These are phyloP conservation scores for Keithomyces neogunnii DNA, from an alignment of 2,329 filamentous ascomycete species.

Conservation along the genomic window DNA sequence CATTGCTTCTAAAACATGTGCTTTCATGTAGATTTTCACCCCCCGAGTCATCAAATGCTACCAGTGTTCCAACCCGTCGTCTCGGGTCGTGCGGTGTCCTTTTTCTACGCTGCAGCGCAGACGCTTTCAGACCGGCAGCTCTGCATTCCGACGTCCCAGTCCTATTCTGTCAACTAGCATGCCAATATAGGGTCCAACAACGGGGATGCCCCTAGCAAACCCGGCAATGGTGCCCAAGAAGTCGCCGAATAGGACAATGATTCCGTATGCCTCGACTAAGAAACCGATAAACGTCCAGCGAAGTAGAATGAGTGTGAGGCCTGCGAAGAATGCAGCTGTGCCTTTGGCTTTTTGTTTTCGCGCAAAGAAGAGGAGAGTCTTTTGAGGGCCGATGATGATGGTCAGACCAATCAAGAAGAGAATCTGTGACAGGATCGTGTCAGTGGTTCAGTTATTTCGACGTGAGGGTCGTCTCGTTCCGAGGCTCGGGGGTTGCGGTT, in stretches of 20 bases:
- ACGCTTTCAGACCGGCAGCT: slow-evolving; percentile 60
- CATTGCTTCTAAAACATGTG: not conserved
- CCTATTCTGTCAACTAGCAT: slow-evolving; percentile 62
- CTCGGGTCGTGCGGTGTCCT: not conserved
- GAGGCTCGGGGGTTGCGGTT: slow-evolving; percentile 20
- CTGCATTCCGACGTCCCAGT: slow-evolving; percentile 61
- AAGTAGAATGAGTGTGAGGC: slow-evolving; percentile 77
- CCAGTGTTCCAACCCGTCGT: not conserved
- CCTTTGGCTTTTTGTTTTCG: slow-evolving; percentile 88
- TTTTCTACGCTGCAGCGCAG: no score
- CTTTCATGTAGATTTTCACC: not conserved
- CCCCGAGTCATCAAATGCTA: not conserved
- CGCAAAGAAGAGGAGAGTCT: slow-evolving; percentile 90
- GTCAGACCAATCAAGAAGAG: slow-evolving; percentile 96
- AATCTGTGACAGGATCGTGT: slow-evolving; percentile 50
- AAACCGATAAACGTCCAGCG: slow-evolving; percentile 92
- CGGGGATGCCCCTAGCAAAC: slow-evolving; percentile 75
- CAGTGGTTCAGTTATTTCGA: slow-evolving; percentile 5
- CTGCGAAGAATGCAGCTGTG: slow-evolving; percentile 77
- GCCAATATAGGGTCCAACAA: slow-evolving; percentile 81
- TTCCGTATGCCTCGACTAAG: slow-evolving; percentile 82
- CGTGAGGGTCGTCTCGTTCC: slow-evolving; percentile 5
- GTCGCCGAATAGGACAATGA: slow-evolving; percentile 89
- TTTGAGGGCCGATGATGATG: slow-evolving; percentile 86
- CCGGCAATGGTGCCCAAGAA: slow-evolving; percentile 88